Base-by-base conservation (phyloP, 1,139 yeast genomes). In the Yamadazyma dushanensis region DNA sequence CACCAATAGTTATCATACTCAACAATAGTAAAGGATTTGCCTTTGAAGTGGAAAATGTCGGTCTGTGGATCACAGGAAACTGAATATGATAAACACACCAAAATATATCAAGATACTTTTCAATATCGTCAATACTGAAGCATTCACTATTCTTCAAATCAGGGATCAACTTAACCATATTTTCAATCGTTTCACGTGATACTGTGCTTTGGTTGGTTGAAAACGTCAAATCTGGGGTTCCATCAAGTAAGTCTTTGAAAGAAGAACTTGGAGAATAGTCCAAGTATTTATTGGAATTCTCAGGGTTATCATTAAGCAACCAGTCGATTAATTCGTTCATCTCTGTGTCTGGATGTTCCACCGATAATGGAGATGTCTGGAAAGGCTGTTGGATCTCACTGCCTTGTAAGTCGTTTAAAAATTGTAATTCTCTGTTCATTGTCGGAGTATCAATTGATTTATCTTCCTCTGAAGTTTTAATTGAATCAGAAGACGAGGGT, bases 11-110 rank as follows among this genome's bases (percentile, higher is more conserved):
- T 4, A 80, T 67, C 66, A 80, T 71, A 8, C 80, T 61, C 39
- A 80, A 57, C 3, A 80, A 49, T 15, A 80, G 54, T 10, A 79
- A 66, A 0, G 78, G 73, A 5, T 78, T 76, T 16, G 77, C 70
- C 4, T 63, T 58, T 21, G 66, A 61, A 2, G 80, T 70, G 29
- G 70, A 63, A 50, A 80, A 80, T 1, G 84, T 75, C 1, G 85
- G 84, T 29, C 70, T 63, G 45, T 80, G 86, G 28, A 80, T 51
- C 26, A 80, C 63, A 2, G 84, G 80, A 44, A 69, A 75, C 51
- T 79, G 83, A 7, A 74, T 66, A 49, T 79, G 83, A 55, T 74
- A 78, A 18, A 66, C 59, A 8, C 56, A 53, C 86, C 86, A 80
- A 50, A 65, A 80, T 31, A 49, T 44, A 29, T 55, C 60, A n/a